Percentiles rank a stretch among this genome's conserved stretches.
phyloP scores from a whole-genome alignment of 495 filamentous ascomycete species.

The Venustampulla echinocandica region DNA sequence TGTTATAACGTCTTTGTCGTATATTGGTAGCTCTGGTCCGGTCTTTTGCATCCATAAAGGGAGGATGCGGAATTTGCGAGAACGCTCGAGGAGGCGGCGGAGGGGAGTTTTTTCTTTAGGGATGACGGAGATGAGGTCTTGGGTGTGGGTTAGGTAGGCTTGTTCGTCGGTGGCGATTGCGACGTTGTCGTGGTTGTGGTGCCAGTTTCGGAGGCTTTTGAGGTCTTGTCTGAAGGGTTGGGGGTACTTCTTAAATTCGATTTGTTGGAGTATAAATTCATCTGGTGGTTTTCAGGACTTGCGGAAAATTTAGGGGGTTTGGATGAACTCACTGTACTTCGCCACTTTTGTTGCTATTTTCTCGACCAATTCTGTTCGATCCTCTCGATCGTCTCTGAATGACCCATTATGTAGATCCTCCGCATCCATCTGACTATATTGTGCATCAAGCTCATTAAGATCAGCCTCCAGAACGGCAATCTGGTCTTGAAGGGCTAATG shows the following conservation, averaged over 20 bases:
- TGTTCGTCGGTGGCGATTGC: constrained; percentile 22
- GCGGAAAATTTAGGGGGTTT: neutral
- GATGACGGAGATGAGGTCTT: constrained; percentile 25
- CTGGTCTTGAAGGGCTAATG: constrained; percentile 26
- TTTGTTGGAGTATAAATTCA: constrained; percentile 22
- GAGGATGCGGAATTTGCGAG: constrained; percentile 8
- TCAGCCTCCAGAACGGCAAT: constrained; percentile 19
- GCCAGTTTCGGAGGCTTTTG: constrained; percentile 23
- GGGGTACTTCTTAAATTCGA: constrained; percentile 15
- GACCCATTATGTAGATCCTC: constrained; percentile 23
- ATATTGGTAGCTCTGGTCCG: constrained; percentile 3
- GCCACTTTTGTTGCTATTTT: constrained; percentile 8
- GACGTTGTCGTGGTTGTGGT: constrained; percentile 16
- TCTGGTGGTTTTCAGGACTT: constrained; percentile 3
- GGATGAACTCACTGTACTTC: constrained; percentile 18
- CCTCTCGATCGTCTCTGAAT: constrained; percentile 22
- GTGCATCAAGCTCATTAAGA: constrained; percentile 14
- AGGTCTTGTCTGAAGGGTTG: constrained; percentile 9
- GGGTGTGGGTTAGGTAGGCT: constrained; percentile 17
- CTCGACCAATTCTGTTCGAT: constrained; percentile 17
- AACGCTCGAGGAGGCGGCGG: constrained; percentile 22
- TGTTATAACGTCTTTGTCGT: constrained; percentile 12
- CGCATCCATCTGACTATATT: constrained; percentile 8
- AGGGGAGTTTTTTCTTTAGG: constrained; percentile 21
- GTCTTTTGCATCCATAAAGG: constrained; percentile 7